Base-by-base conservation (phyloP, 2,329 filamentous ascomycete genomes). In the Fusarium sp. region DNA sequence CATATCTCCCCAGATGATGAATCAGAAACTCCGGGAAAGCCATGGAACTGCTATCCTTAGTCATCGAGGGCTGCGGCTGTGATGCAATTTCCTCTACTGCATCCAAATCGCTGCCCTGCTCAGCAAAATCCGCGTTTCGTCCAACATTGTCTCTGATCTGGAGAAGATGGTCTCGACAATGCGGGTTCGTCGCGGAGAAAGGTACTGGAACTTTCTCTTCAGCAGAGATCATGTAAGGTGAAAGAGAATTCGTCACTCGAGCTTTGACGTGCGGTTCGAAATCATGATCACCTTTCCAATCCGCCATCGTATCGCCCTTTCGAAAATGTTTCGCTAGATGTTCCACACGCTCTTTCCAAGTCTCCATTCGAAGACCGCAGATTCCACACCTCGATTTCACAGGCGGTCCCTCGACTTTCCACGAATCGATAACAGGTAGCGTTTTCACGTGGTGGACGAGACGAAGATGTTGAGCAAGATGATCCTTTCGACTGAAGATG, bases 361-460 rank as follows among this genome's bases (percentile, higher is more conserved):
- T 73, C 14, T 62, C 37, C 50, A 80, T 66, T 1, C 49, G 42
- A 10, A 67, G 48, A 15, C 69, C 69, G 35, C 78, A 80, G 40
- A 80, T 78, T 1, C 78, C 78, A 20, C 78, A 80, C 2, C 78
- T 73, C 3, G 77, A 80, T 4, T 57, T 48, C 4, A 80, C 60
- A 0, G 71, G 53, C 3, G 71, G 68, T 1, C 71, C 67, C 18
- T 75, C 65, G 8, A 73, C 62, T 45, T 77, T 79, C 78, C 78
- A 80, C 14, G 63, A 49, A 11, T 76, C 78, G 75, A 64, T 87
- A 79, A 83, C 84, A 80, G 67, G 80, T 74, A 52, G 75, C 40
- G 7, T 78, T 78, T 85, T 83, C 14, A 75, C 30, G n/a, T 75
- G 75, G 48, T 80, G 78, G 3, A 77, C 71, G 7, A 75, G 68